A percentile compares a stretch with the other conserved stretches of the same genome.
Evolutionary conservation across 352 stramenopile genomes (phyloP).

Genomic region (Phytophthora pisi): DNA sequence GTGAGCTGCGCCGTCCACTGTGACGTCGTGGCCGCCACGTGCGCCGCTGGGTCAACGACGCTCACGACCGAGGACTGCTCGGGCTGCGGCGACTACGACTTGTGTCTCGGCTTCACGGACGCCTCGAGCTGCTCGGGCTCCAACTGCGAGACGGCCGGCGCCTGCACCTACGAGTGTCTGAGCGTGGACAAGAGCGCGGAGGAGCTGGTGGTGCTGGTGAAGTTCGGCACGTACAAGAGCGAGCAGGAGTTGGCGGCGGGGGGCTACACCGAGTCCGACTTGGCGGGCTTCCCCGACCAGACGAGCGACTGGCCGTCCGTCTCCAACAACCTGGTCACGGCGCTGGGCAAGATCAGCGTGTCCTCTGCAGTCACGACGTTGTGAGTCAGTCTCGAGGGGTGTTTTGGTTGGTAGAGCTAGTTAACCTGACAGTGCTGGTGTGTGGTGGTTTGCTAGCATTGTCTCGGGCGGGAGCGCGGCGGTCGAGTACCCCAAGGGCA

Average conservation of each 20-base stretch:
- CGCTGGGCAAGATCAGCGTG: slow-evolving; percentile 26
- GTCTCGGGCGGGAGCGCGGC: slow-evolving; percentile 21
- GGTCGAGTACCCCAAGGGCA: slow-evolving; percentile 34
- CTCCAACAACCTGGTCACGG: slow-evolving; percentile 31
- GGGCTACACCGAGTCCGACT: slow-evolving; percentile 14
- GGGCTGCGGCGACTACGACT: slow-evolving; percentile 27
- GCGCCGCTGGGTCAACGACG: slow-evolving; percentile 23
- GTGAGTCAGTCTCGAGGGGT: slow-evolving; percentile 2
- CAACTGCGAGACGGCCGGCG: slow-evolving; percentile 22
- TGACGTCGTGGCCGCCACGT: slow-evolving; percentile 2
- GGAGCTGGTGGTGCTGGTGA: slow-evolving; percentile 26
- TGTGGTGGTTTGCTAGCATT: slow-evolving; percentile 9
- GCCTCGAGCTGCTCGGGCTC: slow-evolving; percentile 30
- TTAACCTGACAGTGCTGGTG: too few species aligned
- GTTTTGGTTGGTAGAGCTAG: not conserved
- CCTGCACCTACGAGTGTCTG: slow-evolving; percentile 37
- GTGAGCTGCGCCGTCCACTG: not conserved
- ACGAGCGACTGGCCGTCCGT: slow-evolving; percentile 35
- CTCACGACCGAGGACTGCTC: slow-evolving; percentile 28
- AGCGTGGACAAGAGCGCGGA: slow-evolving; percentile 23
- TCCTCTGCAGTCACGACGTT: slow-evolving; percentile 27
- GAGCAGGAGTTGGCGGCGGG: slow-evolving; percentile 31
- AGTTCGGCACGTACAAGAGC: slow-evolving; percentile 39
- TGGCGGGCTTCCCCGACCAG: slow-evolving; percentile 20
- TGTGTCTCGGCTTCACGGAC: slow-evolving; percentile 33